Evolutionary conservation across 257 asterid species (phyloP), one percentile per base, ranked within the genome.

Genomic region (Ballota nigra): DNA sequence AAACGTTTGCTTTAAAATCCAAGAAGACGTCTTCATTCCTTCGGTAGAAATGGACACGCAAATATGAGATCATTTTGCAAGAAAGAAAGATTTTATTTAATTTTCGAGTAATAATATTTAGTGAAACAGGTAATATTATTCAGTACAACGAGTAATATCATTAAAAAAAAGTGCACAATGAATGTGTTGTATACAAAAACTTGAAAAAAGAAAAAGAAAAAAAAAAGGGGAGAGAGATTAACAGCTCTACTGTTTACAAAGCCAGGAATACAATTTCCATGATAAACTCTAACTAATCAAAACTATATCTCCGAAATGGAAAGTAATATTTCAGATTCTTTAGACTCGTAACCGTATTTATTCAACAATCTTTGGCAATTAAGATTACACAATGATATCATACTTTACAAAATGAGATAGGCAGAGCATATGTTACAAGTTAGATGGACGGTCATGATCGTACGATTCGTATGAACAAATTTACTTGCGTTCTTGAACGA

Each of bases 401-500:
- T 20, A 62, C 19, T 72, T 62, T 62, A 62, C 69, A 61, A 8
- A 57, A 29, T n/a, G 22, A 81, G 82, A 76, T 69, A 68, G 75
- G 86, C 75, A 64, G 81, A 70, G 62, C 26, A 3, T 61, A 33
- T 34, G 55, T n/a, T 16, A 47, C 55, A 47, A 47, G 55, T 47
- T 47, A 47, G 11, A 58, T 31, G 5, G 12, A 22, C 15, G 13
- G 55, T 22, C 19, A 8, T 6, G 9, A 49, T 7, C 28, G 59
- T 24, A 51, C 63, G 33, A 26, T 26, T 26, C 29, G 1, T 26
- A 26, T 26, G 2, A 26, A 26, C 63, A 29, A 61, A 64, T 63
- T 66, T 74, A 78, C 73, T 82, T 68, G 31, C 64, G 36, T 69
- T 80, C 80, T 79, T 73, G 81, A 71, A 73, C 53, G n/a, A 74